These are phyloP conservation scores for Entomortierella beljakovae DNA, from an alignment of 192 early-diverging fungal species.

Conservation along the genomic window DNA sequence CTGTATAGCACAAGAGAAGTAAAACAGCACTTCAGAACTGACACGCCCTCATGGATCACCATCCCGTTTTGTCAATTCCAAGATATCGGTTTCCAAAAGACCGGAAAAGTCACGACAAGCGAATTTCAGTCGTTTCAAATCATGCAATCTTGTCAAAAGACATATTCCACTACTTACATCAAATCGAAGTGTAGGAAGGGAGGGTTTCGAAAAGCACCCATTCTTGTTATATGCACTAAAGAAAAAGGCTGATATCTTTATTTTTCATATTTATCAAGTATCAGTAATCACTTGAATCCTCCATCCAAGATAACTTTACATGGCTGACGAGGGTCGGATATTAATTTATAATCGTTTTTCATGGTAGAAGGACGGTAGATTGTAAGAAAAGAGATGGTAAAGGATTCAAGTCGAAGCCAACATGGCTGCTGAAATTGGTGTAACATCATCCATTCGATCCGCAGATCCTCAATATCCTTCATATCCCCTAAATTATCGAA, in stretches of 20 bases:
- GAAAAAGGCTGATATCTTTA: too few relatives aligned
- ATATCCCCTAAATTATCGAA: constrained; percentile 17
- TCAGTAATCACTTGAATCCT: too few relatives aligned
- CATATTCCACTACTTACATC: constrained; percentile 11
- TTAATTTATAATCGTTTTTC: too few relatives aligned
- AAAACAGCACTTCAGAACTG: neutral
- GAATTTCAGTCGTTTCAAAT: constrained; percentile 9
- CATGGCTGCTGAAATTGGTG: constrained; percentile 6
- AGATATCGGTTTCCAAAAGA: constrained; percentile 6
- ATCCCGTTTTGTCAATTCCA: constrained; percentile 19
- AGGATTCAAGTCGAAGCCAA: constrained; percentile 18
- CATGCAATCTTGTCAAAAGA: constrained; percentile 13
- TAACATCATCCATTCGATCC: constrained; percentile 13
- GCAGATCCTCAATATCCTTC: constrained; percentile 28
- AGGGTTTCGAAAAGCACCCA: too few relatives aligned
- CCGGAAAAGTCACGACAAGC: constrained; percentile 15
- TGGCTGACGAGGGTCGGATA: too few relatives aligned
- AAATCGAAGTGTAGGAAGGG: too few relatives aligned
- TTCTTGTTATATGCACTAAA: too few relatives aligned
- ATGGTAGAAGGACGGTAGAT: too few relatives aligned
- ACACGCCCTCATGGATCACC: constrained; percentile 20
- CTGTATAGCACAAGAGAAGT: neutral
- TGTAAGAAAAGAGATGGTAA: constrained; percentile 10
- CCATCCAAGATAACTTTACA: too few relatives aligned
- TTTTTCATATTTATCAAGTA: too few relatives aligned